Evolutionary conservation across 495 filamentous ascomycete genomes (phyloP), one percentile per base, ranked within the genome.

Genomic region (Podospora anserina): DNA sequence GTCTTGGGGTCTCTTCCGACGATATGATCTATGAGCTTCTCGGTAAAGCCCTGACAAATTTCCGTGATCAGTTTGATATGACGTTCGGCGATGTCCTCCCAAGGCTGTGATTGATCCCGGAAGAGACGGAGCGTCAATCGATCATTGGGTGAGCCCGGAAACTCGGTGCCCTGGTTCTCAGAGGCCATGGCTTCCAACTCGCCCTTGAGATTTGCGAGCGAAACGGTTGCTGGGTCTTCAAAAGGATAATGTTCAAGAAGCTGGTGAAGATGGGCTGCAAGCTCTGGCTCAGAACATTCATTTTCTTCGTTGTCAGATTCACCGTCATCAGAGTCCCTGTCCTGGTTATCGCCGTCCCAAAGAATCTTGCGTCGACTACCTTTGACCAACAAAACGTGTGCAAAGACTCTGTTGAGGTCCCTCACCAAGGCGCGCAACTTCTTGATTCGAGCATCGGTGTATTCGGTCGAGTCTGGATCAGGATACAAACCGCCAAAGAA

Each of bases 401-500:
- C 26, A 60, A 78, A 77, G 0, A 70, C 75, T 20, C 69, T 28
- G 57, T 74, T 73, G 7, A 75, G 34, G 16, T 74, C 69, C 13
- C 72, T 44, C 2, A 78, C 44, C 28, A 65, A 28, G 1, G 77
- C 75, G 0, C 77, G 68, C 26, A 77, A 66, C 57, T 77, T 78
- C 0, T 34, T 64, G 3, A 7, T 57, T 9, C 65, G 55, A 16
- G 27, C 19, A 34, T 54, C 56, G 1, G 39, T 49, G 13, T 49
- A 49, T 16, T 49, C 39, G 39, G 9, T 49, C 13, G 39, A 49
- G 13, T 49, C 39, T 49, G 39, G 39, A 16, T 56, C 57, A 2
- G 66, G 26, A 54, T 68, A 16, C 2, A 72, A 7, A 0, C 16
- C 68, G 0, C 70, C 74, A 55, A 80, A 80, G 70, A 80, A 80